These are phyloP conservation scores for Entomortierella beljakovae DNA, from an alignment of 192 early-diverging fungal genomes.

Conservation along the genomic window DNA sequence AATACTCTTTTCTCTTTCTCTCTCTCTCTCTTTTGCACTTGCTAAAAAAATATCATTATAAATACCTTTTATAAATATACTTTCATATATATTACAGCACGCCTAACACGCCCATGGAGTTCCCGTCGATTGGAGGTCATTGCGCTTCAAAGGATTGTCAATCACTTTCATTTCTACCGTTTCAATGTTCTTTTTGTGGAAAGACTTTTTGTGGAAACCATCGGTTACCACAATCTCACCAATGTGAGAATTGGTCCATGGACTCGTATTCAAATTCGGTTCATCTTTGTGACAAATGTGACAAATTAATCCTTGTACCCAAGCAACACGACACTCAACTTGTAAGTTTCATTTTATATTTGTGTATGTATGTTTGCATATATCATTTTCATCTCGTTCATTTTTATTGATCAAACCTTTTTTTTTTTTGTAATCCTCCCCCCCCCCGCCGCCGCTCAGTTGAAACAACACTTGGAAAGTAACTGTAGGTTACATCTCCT, in stretches of 20 bases:
- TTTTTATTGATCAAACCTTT: background rate
- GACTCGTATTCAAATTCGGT: slow-evolving; percentile 26
- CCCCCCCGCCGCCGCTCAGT: background rate
- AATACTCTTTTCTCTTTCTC: too few species aligned
- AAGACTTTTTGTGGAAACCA: slow-evolving; percentile 22
- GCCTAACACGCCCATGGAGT: slow-evolving; percentile 37
- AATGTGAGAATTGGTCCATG: slow-evolving; percentile 17
- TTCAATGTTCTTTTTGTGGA: slow-evolving; percentile 35
- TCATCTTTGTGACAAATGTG: slow-evolving; percentile 29
- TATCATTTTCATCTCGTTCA: background rate
- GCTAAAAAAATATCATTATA: too few species aligned
- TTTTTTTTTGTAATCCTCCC: background rate
- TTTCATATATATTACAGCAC: too few species aligned
- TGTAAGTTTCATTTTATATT: slow-evolving; percentile 7
- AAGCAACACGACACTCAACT: slow-evolving; percentile 14
- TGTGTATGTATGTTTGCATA: too few species aligned
- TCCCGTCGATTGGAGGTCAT: slow-evolving; percentile 33
- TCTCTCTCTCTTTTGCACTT: too few species aligned
- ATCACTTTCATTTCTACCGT: slow-evolving; percentile 34
- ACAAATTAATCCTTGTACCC: slow-evolving; percentile 20
- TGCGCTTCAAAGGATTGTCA: slow-evolving; percentile 29
- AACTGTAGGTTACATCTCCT: slow-evolving; percentile 27
- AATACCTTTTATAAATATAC: too few species aligned
- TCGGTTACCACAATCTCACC: slow-evolving; percentile 30
- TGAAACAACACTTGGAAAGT: slow-evolving; percentile 23